Conservation (phyloP, 768 basidiomycete species). For the Psilocybe sp. region DNA sequence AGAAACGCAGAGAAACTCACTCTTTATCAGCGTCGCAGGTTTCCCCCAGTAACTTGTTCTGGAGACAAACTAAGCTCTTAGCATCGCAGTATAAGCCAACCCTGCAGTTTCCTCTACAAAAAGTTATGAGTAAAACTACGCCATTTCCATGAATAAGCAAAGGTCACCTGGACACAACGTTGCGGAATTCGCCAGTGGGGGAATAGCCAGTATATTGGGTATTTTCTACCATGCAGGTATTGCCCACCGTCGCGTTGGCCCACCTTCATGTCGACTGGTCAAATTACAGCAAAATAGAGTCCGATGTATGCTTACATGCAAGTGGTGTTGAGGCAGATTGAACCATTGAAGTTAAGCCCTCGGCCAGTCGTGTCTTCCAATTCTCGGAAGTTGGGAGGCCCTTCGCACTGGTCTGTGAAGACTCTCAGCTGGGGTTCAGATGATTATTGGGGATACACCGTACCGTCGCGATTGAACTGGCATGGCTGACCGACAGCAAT, state of each 20-base stretch:
- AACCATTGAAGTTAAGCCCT: constrained; percentile 77
- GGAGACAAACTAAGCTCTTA: constrained; percentile 50
- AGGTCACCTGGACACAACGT: constrained; percentile 77
- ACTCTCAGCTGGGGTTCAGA: constrained; percentile 1
- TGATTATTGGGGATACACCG: constrained; percentile 11
- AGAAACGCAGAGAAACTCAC: constrained; percentile 25
- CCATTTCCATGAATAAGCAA: neutral
- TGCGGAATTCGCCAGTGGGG: constrained; percentile 57
- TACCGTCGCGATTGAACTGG: constrained; percentile 87
- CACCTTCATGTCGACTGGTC: constrained; percentile 43
- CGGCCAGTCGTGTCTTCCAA: constrained; percentile 62
- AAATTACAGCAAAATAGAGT: neutral
- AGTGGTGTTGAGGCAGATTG: constrained; percentile 76
- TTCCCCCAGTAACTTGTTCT: constrained; percentile 53
- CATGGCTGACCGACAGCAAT: constrained; percentile 65
- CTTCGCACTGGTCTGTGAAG: constrained; percentile 68
- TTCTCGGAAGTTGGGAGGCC: constrained; percentile 62
- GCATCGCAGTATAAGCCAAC: constrained; percentile 78
- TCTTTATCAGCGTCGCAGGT: constrained; percentile 55
- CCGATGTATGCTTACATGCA: constrained; percentile 63
- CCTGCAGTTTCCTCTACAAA: constrained; percentile 64
- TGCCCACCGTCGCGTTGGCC: constrained; percentile 71
- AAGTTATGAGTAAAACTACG: neutral
- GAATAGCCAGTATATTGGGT: constrained; percentile 74
- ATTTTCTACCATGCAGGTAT: constrained; percentile 71